Conservation (phyloP, 2,329 filamentous ascomycete species). For the Septoria linicola region DNA sequence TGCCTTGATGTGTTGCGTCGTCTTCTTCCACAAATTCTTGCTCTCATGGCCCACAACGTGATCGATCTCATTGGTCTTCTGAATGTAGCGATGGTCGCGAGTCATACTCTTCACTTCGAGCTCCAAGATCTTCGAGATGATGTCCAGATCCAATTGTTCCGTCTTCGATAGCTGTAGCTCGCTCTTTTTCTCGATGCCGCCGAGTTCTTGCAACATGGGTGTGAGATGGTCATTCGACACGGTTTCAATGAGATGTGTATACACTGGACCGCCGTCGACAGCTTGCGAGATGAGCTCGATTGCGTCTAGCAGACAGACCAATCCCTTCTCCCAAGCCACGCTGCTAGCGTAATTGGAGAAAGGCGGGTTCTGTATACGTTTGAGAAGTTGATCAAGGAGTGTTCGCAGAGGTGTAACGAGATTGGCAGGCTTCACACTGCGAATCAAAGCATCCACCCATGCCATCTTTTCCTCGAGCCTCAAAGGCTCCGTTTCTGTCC, state of each 20-base stretch:
- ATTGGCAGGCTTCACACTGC: slow-evolving; percentile 72
- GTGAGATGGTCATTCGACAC: slow-evolving; percentile 34
- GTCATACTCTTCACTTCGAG: slow-evolving; percentile 70
- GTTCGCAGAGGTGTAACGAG: slow-evolving; percentile 77
- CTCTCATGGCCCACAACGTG: slow-evolving; percentile 69
- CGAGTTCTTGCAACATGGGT: slow-evolving; percentile 32
- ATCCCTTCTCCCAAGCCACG: slow-evolving; percentile 63
- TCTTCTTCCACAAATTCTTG: slow-evolving; percentile 73
- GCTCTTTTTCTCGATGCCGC: slow-evolving; percentile 34
- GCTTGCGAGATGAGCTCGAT: slow-evolving; percentile 23
- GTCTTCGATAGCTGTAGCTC: slow-evolving; percentile 36
- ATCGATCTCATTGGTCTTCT: slow-evolving; percentile 60
- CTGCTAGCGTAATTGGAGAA: slow-evolving; percentile 60
- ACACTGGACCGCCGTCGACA: slow-evolving; percentile 33
- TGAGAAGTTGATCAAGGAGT: slow-evolving; percentile 73
- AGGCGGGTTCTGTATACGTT: slow-evolving; percentile 57
- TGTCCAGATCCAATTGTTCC: slow-evolving; percentile 56
- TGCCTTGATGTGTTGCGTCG: slow-evolving; percentile 65
- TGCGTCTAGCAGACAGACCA: slow-evolving; percentile 38
- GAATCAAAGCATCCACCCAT: slow-evolving; percentile 77
- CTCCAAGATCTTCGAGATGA: slow-evolving; percentile 65
- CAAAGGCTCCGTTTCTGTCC: slow-evolving; percentile 50
- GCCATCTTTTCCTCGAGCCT: slow-evolving; percentile 62
- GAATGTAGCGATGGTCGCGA: slow-evolving; percentile 67
- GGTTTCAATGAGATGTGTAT: slow-evolving; percentile 33